These are phyloP conservation scores for Naganishia friedmannii DNA, from an alignment of 768 basidiomycete genomes.

Conservation along the genomic window DNA sequence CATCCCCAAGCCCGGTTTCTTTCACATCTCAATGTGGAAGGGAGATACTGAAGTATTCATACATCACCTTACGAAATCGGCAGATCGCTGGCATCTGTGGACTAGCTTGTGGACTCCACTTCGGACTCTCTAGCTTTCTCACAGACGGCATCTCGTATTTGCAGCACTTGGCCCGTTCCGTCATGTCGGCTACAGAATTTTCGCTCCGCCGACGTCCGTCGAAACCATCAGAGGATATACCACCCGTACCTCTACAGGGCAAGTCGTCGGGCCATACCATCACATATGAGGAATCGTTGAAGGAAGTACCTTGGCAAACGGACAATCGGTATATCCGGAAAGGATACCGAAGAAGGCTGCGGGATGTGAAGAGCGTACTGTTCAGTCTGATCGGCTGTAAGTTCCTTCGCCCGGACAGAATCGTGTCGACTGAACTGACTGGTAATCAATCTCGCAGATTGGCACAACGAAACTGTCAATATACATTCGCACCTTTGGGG, in stretches of 20 bases:
- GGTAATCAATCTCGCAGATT: conserved; percentile 30
- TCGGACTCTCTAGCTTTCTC: background rate
- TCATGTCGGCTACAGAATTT: conserved; percentile 26
- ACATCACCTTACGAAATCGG: background rate
- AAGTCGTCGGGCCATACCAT: conserved; percentile 27
- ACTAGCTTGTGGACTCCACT: background rate
- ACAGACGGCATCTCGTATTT: background rate
- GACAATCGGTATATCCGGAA: conserved; percentile 46
- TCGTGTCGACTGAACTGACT: background rate
- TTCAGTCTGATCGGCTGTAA: conserved; percentile 28
- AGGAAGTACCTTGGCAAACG: conserved; percentile 46
- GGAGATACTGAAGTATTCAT: background rate
- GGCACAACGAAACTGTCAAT: conserved; percentile 60
- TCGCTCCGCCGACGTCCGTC: conserved; percentile 11
- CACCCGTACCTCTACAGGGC: background rate
- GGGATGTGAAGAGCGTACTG: conserved; percentile 7
- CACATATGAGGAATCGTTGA: conserved; percentile 41
- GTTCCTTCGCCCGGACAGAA: background rate
- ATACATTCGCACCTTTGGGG: conserved; percentile 79
- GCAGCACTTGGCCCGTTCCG: background rate
- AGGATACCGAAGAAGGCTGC: conserved; percentile 42
- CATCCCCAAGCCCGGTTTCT: background rate
- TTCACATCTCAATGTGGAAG: background rate
- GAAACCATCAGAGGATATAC: background rate
- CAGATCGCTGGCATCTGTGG: background rate